Evolutionary conservation across 176 grass and related monocot species (phyloP).

Genomic region (Cymbopogon citratus): DNA sequence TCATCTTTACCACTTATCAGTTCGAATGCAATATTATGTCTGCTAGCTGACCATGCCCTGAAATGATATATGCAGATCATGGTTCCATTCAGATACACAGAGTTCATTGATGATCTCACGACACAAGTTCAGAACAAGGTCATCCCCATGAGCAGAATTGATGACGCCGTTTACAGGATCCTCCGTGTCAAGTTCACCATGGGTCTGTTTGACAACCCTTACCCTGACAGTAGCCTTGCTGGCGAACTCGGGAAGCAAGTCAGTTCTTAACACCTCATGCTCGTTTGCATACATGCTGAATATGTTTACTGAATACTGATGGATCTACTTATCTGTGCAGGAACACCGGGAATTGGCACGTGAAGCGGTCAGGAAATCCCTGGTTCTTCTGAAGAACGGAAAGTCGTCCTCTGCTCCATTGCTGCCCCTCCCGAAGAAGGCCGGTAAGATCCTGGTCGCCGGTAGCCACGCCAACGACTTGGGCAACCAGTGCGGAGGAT

Average conservation of each 20-base stretch:
- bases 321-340: neutral
- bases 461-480: slow-evolving; percentile 67
- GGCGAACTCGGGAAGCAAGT: slow-evolving; percentile 55
- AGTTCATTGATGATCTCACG: slow-evolving; percentile 56
- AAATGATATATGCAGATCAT: slow-evolving; percentile 49
- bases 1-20: neutral
- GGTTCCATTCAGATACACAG: slow-evolving; percentile 56
- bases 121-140: slow-evolving; percentile 50
- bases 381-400: slow-evolving; percentile 73
- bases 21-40: neutral
- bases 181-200: slow-evolving; percentile 73
- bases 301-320: neutral
- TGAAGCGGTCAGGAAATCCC: slow-evolving; percentile 65
- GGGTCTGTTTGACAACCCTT: slow-evolving; percentile 70
- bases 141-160: slow-evolving; percentile 75
- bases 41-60: neutral
- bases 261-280: neutral
- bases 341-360: slow-evolving; percentile 64
- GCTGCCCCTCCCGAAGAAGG: slow-evolving; percentile 63
- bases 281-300: too few relatives aligned
- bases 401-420: slow-evolving; percentile 35
- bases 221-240: slow-evolving; percentile 40
- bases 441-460: slow-evolving; percentile 51
- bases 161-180: slow-evolving; percentile 67
- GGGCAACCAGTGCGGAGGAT: slow-evolving; percentile 67